phyloP scores from a whole-genome alignment of 2,329 filamentous ascomycete genomes.

The Sordariomycetes sp. region DNA sequence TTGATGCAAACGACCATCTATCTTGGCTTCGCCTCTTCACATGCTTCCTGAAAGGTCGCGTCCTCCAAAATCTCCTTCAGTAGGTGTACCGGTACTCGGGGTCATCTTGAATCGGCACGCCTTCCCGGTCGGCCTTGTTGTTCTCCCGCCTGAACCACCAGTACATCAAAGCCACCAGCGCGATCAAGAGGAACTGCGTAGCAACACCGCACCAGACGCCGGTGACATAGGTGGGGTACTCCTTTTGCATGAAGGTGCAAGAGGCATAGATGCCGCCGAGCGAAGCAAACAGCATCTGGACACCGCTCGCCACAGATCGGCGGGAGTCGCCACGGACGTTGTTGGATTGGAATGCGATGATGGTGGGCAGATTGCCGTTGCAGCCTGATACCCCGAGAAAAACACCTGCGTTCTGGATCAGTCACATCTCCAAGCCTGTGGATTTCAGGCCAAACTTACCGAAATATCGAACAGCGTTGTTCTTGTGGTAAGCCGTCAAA shows the following conservation, averaged over 20 bases:
- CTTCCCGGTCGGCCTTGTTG: constrained; percentile 5
- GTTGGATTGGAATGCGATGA: constrained; percentile 15
- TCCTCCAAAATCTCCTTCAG: too few relatives aligned
- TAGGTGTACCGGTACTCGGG: constrained; percentile 7
- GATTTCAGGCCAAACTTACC: constrained; percentile 2
- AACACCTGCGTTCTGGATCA: constrained; percentile 2
- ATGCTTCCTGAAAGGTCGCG: too few relatives aligned
- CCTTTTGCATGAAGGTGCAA: constrained; percentile 19
- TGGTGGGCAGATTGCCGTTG: constrained; percentile 8
- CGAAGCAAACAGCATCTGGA: constrained; percentile 19
- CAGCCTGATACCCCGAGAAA: constrained; percentile 9
- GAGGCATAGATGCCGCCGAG: constrained; percentile 19
- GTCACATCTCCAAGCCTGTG: neutral
- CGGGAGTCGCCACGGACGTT: constrained; percentile 19
- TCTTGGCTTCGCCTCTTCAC: too few relatives aligned
- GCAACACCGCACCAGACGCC: constrained; percentile 16
- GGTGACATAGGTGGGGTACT: constrained; percentile 16
- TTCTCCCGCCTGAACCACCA: constrained; percentile 9
- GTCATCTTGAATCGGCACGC: constrained; percentile 9
- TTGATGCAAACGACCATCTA: too few relatives aligned
- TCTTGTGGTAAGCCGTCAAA: constrained; percentile 8
- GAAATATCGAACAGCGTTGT: constrained; percentile 18
- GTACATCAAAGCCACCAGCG: constrained; percentile 6
- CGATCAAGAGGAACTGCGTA: constrained; percentile 10
- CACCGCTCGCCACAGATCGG: constrained; percentile 16